Base-by-base conservation (phyloP, 148 eudicot species). In the Tetragonia tetragonoides region DNA sequence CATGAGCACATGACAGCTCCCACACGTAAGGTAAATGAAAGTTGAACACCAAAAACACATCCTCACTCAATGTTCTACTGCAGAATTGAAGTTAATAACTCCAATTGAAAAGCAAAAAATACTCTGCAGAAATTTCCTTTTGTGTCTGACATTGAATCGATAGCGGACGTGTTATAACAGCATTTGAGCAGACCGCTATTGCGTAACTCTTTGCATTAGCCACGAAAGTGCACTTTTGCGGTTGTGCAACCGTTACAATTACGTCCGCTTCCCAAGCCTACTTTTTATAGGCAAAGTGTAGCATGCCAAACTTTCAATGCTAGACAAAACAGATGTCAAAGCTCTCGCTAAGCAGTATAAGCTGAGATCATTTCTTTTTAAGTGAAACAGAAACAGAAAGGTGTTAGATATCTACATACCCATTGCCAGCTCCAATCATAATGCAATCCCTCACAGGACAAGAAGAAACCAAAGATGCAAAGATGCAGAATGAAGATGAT, bases 401-500 rank as follows among this genome's bases (percentile, higher is more conserved):
- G 49, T 28, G 66, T 40, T 20, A 63, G 49, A 70, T 66, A 54
- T 61, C 24, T 16, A 78, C 97, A 60, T 93, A 95, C 99, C 73
- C 78, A 76, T 82, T 65, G 74, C 51, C 71, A 15, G 81, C 81
- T 83, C 83, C 81, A 79, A 93, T 81, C 71, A 80, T 70, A 66
- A 95, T 83, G 76, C 95, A 93, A 82, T 95, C 99, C 83, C 97
- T 85, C 75, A 88, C 79, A 21, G 90, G 85, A 86, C 97, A 93
- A 59, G 93, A 87, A 70, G 98, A 88, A 83, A 88, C 95, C 73
- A 93, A 84, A 74, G 98, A 87, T 57, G 97, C 88, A 74, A 84
- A 80, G 70, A 93, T 84, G 83, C 99, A 95, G 81, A 87, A 90
- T 11, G 89, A 84, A 81, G 99, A 88, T 28, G 99, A 90, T 74